Base-by-base conservation (phyloP, 176 grass and related monocot species). In the Eleusine indica region DNA sequence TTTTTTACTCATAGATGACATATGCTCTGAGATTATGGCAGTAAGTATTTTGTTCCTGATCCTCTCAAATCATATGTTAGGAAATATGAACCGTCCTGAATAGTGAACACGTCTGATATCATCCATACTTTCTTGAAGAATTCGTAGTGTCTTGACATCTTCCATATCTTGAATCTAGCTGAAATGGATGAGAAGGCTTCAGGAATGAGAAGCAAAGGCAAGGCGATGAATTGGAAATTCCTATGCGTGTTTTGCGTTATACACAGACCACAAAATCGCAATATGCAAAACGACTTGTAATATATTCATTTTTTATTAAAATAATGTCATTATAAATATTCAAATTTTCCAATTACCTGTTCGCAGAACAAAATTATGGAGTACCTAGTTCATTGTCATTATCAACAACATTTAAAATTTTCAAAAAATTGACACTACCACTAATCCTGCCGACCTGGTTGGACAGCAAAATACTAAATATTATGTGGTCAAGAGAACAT, bases 11-110 rank as follows among this genome's bases (percentile, higher is more conserved):
- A 9, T 17, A 35, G 53, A 21, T 7, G 18, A 64, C 54, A 68
- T 32, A n/a, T 52, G 28, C 8, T 88, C 14, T 56, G 12, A 72
- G 66, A 82, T 3, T 1, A 44, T 46, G 15, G 30, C 16, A 68
- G 10, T 22, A 38, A 17, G 3, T 53, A 12, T 69, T 69, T 57
- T 29, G 8, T 6, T 3, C 39, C 4, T n/a, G 19, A 22, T 60
- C n/a, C 17, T 18, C 22, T 22, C 57, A 60, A 60, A 60, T 60
- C 18, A 60, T 60, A 60, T 93, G 19, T 21, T n/a, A 58, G 56
- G 18, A 58, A 58, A 58, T 9, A 19, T n/a, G 56, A 58, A n/a
- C 56, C 18, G 19, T 1, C 56, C 56, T 58, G 56, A n/a, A 58
- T n/a, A n/a, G 56, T n/a, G 19, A 58, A 58, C 15, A 56, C 56